phyloP scores from a whole-genome alignment of 352 stramenopile species.

The Globisporangium polare region DNA sequence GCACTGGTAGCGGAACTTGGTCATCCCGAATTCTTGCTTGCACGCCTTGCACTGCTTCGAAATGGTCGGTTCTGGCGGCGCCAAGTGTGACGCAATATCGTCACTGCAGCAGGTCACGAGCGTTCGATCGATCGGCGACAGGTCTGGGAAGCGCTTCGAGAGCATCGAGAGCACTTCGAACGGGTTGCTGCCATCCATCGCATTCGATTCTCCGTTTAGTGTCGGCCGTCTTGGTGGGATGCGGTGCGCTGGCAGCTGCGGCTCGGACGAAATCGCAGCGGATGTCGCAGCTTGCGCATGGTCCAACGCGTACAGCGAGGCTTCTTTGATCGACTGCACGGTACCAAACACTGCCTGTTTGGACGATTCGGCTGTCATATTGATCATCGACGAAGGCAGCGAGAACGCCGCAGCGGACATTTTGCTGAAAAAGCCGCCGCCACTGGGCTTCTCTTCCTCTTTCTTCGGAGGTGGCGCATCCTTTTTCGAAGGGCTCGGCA shows the following conservation, averaged over 20 bases:
- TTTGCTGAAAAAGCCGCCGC: constrained; percentile 60
- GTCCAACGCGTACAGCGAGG: constrained; percentile 68
- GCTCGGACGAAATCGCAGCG: constrained; percentile 51
- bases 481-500: background rate
- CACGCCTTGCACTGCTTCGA: constrained; percentile 70
- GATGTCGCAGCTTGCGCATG: constrained; percentile 63
- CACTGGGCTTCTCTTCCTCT: constrained; percentile 19
- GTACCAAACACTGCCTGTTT: constrained; percentile 66
- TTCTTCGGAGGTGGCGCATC: constrained; percentile 5
- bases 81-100: constrained; percentile 39
- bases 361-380: constrained; percentile 53
- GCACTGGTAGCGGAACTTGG: constrained; percentile 82
- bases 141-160: constrained; percentile 71
- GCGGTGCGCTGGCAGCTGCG: constrained; percentile 25
- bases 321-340: constrained; percentile 71
- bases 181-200: constrained; percentile 19
- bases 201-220: background rate
- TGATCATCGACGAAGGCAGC: constrained; percentile 60
- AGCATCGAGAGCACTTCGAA: constrained; percentile 59
- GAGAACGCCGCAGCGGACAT: constrained; percentile 56
- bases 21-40: constrained; percentile 70
- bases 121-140: constrained; percentile 64
- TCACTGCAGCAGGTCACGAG: constrained; percentile 69
- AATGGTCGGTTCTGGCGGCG: constrained; percentile 56
- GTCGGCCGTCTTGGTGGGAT: constrained; percentile 6